phyloP scores from a whole-genome alignment of 441 rosid genomes.

The Omphalea diandra region DNA sequence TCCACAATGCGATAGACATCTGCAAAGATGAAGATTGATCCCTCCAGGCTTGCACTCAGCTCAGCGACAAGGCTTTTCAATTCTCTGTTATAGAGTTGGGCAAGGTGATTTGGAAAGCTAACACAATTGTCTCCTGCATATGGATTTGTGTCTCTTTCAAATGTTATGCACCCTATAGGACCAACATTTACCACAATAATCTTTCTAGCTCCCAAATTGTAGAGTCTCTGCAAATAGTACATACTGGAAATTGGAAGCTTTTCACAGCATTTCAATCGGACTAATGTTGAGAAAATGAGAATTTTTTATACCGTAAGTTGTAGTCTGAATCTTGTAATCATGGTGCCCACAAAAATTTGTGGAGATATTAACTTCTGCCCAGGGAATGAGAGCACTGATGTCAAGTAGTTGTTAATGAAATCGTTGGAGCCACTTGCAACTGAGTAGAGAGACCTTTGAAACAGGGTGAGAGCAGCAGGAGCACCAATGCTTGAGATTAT shows the following conservation, averaged over 20 bases:
- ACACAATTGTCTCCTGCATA: slow-evolving; percentile 44
- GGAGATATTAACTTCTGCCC: slow-evolving; percentile 42
- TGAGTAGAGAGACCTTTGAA: slow-evolving; percentile 48
- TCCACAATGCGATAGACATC: slow-evolving; percentile 46
- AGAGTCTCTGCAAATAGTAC: slow-evolving; percentile 49
- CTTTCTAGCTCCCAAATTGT: slow-evolving; percentile 58
- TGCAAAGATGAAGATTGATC: slow-evolving; percentile 47
- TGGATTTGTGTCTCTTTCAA: slow-evolving; percentile 46
- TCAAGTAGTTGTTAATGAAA: slow-evolving; percentile 64
- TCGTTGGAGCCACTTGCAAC: slow-evolving; percentile 73
- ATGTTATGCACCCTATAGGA: slow-evolving; percentile 80
- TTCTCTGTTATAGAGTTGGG: slow-evolving; percentile 43
- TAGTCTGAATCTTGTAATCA: slow-evolving; percentile 49
- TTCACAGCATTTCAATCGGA: not conserved
- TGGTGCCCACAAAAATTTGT: slow-evolving; percentile 38
- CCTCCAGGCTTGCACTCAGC: slow-evolving; percentile 38
- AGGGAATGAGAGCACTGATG: slow-evolving; percentile 43
- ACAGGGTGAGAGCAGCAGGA: slow-evolving; percentile 36
- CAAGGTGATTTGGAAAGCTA: slow-evolving; percentile 43
- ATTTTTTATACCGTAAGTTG: slow-evolving; percentile 45
- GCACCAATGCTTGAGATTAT: slow-evolving; percentile 49
- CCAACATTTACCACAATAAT: slow-evolving; percentile 55
- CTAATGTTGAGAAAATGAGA: not conserved
- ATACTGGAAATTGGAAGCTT: not conserved
- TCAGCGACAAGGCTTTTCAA: slow-evolving; percentile 41